Percentiles rank a stretch among this genome's conserved stretches.
Evolutionary conservation across 176 grass and related monocot species (phyloP).

Genomic region (Musa itinerans): DNA sequence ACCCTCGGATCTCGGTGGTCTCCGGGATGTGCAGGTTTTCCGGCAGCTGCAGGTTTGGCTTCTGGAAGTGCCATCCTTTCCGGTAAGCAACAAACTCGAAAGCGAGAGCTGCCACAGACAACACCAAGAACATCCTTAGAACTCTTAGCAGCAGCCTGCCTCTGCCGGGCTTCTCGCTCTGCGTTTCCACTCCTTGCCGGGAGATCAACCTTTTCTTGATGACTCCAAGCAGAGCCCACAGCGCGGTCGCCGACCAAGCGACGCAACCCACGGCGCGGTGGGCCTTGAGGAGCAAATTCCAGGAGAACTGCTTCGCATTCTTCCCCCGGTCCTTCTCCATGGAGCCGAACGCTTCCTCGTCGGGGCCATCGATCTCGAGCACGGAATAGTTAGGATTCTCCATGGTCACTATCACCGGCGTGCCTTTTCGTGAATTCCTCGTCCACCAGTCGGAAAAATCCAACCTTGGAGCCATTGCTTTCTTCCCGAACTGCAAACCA

Average conservation of each 20-base stretch:
- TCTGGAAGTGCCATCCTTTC: constrained; percentile 29
- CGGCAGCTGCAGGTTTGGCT: constrained; percentile 22
- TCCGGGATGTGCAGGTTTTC: constrained; percentile 57
- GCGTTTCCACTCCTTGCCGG: constrained; percentile 34
- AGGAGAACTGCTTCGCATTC: constrained; percentile 93
- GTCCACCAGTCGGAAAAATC: constrained; percentile 45
- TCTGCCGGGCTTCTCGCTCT: constrained; percentile 42
- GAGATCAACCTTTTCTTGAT: constrained; percentile 56
- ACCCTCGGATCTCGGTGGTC: constrained; percentile 57
- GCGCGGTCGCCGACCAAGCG: constrained; percentile 52
- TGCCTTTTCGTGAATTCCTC: constrained; percentile 48
- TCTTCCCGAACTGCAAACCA: background rate
- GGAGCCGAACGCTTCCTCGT: constrained; percentile 27
- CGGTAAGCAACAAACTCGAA: constrained; percentile 63
- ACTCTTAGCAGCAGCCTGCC: constrained; percentile 47
- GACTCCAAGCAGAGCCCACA: constrained; percentile 54
- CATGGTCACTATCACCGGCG: constrained; percentile 85
- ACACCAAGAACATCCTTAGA: constrained; percentile 48
- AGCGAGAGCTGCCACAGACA: constrained; percentile 61
- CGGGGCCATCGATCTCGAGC: constrained; percentile 71
- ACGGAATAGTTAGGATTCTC: constrained; percentile 88
- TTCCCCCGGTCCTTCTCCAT: constrained; percentile 57
- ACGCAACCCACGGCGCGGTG: constrained; percentile 85
- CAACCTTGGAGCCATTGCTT: constrained; percentile 41
- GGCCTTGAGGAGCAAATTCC: constrained; percentile 70